phyloP scores from a whole-genome alignment of 1,284 basidiomycete genomes.

The Microbotryum violaceum region DNA sequence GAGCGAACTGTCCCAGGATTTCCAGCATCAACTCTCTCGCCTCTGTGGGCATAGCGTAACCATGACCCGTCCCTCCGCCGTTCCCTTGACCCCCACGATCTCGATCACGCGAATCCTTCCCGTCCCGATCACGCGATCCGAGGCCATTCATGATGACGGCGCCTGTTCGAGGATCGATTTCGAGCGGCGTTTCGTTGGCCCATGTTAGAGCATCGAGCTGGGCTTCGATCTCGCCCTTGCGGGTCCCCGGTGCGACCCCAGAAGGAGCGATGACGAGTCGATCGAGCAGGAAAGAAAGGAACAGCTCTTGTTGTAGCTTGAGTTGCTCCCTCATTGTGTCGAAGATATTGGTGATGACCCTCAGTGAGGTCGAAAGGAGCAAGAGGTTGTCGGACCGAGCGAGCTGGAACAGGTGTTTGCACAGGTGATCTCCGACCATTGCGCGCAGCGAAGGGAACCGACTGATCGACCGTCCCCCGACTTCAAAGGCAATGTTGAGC shows the following conservation, averaged over 20 bases:
- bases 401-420: conserved; percentile 86
- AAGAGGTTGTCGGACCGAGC: conserved; percentile 78
- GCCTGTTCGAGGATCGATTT: not conserved
- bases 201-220: conserved; percentile 35
- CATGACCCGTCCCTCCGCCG: conserved; percentile 32
- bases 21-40: conserved; percentile 85
- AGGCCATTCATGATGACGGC: too few species aligned
- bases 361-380: conserved; percentile 70
- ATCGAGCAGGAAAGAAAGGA: conserved; percentile 87
- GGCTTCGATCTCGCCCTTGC: conserved; percentile 39
- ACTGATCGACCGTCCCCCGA: conserved; percentile 62
- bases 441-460: conserved; percentile 59
- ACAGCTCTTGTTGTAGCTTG: conserved; percentile 95
- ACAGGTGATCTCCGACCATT: conserved; percentile 77
- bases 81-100: conserved; percentile 26
- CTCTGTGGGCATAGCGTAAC: conserved; percentile 45
- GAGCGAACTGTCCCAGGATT: conserved; percentile 70
- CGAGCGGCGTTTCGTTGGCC: conserved; percentile 17
- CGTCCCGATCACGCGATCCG: not conserved
- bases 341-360: conserved; percentile 80
- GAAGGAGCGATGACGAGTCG: conserved; percentile 52
- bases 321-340: conserved; percentile 78
- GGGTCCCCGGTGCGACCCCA: conserved; percentile 35
- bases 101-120: not conserved
- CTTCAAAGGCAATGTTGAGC: conserved; percentile 82